Base-by-base conservation (phyloP, 1,284 basidiomycete genomes). In the Leccinum subfulvum region DNA sequence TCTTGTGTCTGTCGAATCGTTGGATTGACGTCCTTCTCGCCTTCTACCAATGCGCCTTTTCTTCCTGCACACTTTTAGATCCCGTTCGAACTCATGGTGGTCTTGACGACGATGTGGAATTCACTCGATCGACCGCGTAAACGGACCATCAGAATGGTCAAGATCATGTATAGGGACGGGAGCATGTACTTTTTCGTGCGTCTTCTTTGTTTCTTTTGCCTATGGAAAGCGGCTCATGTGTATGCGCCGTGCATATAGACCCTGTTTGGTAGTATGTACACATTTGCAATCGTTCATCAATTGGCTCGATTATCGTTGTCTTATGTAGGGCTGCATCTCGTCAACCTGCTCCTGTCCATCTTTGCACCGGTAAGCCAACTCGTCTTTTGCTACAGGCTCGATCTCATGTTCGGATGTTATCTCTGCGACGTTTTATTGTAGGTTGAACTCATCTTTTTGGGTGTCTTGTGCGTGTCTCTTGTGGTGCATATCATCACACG, bases 151-250 rank as follows among this genome's bases (percentile, higher is more conserved):
- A n/a, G n/a, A n/a, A n/a, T n/a, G n/a, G n/a, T n/a, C n/a, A n/a
- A n/a, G n/a, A n/a, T 72, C 41, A 66, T 81, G 49, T 74, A 75
- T 52, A 67, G 73, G 11, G 79, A 81, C 58, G 78, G 79, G 0
- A 68, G 77, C 33, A 26, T 70, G 26, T 78, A 77, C 56, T 78
- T 81, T 57, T 51, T 79, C 10, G 79, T 81, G 61, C 66, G 79
- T 67, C 5, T 54, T 47, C 8, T n/a, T 33, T 52, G 5, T 2
- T 60, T 58, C 7, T 57, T 0, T 64, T 39, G 56, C 44, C 6
- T 41, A 39, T 30, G 56, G 30, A 33, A 28, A 4, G 14, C 6
- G 13, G 28, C 57, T 72, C 21, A 66, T 16, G 10, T 23, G 0
- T 16, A 35, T 18, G 13, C 21, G 14, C 51, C 33, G 10, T 33